Base-by-base conservation (phyloP, 768 basidiomycete genomes). In the Kwoniella newhampshirensis region DNA sequence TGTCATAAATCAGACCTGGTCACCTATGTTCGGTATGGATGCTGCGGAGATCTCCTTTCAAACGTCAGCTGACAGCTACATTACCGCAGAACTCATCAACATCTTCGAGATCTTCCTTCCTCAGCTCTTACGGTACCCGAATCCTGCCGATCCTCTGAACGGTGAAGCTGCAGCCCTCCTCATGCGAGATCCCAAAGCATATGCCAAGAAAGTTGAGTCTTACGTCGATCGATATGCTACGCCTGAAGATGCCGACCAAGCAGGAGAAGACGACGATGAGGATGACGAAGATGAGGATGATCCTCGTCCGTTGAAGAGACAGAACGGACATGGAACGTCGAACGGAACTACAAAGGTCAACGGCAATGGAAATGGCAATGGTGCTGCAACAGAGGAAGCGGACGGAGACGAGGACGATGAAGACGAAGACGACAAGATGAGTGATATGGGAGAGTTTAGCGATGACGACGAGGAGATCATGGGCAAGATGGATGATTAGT, bases 1-100 rank as follows among this genome's bases (percentile, higher is more conserved):
- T 77, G 96, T 97, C 39, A 97, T 97, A 77, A 97, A 97, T 75
- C 93, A 97, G 80, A 96, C 94, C 15, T 99, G 96, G 96, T 98
- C 96, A 39, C 96, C 96, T 1, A 98, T 99, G 96, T 99, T 96
- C 75, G 92, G 92, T 93, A 74, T 74, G 87, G 42, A 2, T 37
- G 17, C 39, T n/a, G 39, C 23, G 27, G 20, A 11, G 6, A 25
- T 20, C 26, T 49, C 40, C 18, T 8, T 37, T 15, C 13, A 49
- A 30, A 11, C 9, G 20, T 18, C 25, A 8, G 23, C 6, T 40
- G 39, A 8, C 23, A 20, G 7, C 12, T 4, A 35, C 47, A 20
- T 35, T 7, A 47, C 32, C 25, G 1, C 70, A 97, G 94, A 98
- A 78, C 93, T 98, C 88, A 90, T 97, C 81, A 99, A 99, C 75